A percentile compares a stretch with the other conserved stretches of the same genome.
Evolutionary conservation across 1,139 yeast species (phyloP).

Genomic region (Blastobotrys capitulatus): DNA sequence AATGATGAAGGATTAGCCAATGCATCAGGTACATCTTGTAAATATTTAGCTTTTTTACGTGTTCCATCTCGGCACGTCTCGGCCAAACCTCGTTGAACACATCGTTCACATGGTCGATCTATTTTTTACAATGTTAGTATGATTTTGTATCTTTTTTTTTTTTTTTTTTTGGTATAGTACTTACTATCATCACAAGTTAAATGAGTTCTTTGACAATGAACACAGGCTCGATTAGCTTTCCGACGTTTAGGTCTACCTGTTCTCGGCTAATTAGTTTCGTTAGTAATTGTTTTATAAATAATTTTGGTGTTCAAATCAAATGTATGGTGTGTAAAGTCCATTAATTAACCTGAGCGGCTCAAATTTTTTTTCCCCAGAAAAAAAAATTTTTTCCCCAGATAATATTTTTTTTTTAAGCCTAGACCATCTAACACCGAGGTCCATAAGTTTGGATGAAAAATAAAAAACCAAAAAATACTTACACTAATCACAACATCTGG

Average conservation of each 20-base stretch:
- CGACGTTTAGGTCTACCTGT: constrained; percentile 38
- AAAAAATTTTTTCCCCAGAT: not conserved
- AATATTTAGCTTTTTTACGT: constrained; percentile 75
- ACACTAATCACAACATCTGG: constrained; percentile 21
- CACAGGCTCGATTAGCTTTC: constrained; percentile 78
- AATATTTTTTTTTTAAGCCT: not conserved
- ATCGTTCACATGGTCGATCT: constrained; percentile 74
- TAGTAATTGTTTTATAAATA: not conserved
- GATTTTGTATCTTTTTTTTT: not conserved
- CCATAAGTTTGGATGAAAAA: too few species aligned
- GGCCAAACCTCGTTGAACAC: constrained; percentile 63
- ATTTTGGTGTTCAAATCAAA: not conserved
- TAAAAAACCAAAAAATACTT: constrained; percentile 3
- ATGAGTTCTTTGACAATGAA: constrained; percentile 81
- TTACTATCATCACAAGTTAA: constrained; percentile 68
- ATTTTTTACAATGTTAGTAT: not conserved
- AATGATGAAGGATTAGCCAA: constrained; percentile 4
- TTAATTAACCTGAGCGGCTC: not conserved
- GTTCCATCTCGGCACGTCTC: constrained; percentile 87
- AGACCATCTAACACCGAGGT: too few species aligned
- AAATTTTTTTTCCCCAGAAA: not conserved
- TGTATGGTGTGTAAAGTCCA: too few species aligned
- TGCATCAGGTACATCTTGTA: constrained; percentile 34
- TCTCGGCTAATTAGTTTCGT: constrained; percentile 22
- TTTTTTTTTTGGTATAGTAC: constrained; percentile 8